Percentiles rank a stretch among this genome's conserved stretches.
These are phyloP conservation scores for Phaeoacremonium minimum DNA, from an alignment of 2,329 filamentous ascomycete species.

Conservation along the genomic window DNA sequence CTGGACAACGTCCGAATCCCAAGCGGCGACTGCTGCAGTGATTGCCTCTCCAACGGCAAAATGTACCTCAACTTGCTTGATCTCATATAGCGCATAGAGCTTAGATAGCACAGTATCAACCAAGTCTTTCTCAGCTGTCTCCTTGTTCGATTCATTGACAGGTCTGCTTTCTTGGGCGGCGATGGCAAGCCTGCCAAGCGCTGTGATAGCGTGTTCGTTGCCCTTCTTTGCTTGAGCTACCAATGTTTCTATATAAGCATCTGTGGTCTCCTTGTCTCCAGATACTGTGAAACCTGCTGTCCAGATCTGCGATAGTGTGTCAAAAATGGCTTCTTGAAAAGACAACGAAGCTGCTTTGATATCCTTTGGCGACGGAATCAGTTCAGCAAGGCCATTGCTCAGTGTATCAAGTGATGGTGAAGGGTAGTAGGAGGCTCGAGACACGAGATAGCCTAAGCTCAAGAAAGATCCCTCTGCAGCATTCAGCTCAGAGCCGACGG, in stretches of 20 bases:
- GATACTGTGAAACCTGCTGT: slow-evolving; percentile 29
- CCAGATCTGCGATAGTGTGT: slow-evolving; percentile 42
- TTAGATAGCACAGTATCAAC: slow-evolving; percentile 58
- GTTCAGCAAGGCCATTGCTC: not conserved
- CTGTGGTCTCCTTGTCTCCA: slow-evolving; percentile 7
- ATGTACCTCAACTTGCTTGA: slow-evolving; percentile 81
- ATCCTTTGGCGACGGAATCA: slow-evolving; percentile 6
- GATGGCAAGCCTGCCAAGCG: slow-evolving; percentile 72
- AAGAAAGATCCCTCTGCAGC: slow-evolving; percentile 42
- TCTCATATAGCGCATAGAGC: slow-evolving; percentile 75
- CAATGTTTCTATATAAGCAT: slow-evolving; percentile 56
- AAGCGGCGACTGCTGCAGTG: slow-evolving; percentile 71
- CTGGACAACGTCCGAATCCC: slow-evolving; percentile 76
- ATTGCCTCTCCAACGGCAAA: slow-evolving; percentile 89
- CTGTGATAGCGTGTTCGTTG: slow-evolving; percentile 76
- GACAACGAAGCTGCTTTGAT: slow-evolving; percentile 1
- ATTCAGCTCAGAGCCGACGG: slow-evolving; percentile 36
- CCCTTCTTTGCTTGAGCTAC: slow-evolving; percentile 69
- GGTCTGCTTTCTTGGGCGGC: slow-evolving; percentile 35
- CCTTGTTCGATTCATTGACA: slow-evolving; percentile 28
- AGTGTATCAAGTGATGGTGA: not conserved
- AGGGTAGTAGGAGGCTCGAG: slow-evolving; percentile 38
- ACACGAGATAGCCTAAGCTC: slow-evolving; percentile 38
- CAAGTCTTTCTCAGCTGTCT: slow-evolving; percentile 28
- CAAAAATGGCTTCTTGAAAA: slow-evolving; percentile 35